These are phyloP conservation scores for Citrus unshiu DNA, from an alignment of 345 rosid species.

Conservation along the genomic window DNA sequence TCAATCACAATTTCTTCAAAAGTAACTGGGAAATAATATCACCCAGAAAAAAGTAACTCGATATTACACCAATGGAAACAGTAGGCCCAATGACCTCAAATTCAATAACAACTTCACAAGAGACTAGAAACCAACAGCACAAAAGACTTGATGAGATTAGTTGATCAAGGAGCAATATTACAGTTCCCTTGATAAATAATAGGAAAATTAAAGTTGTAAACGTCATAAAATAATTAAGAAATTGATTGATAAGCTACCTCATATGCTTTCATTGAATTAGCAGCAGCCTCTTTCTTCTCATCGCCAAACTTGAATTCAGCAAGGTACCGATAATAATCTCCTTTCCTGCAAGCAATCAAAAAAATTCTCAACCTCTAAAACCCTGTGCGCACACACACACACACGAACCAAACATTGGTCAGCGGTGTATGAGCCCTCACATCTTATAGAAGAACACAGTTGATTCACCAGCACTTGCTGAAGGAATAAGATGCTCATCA, in stretches of 20 bases:
- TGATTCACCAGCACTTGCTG: conserved; percentile 34
- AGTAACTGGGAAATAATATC: not conserved
- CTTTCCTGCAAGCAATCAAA: conserved; percentile 38
- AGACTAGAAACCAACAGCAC: not conserved
- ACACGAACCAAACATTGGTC: not conserved
- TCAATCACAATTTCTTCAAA: not conserved
- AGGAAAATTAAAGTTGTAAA: not conserved
- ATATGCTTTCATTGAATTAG: conserved; percentile 44
- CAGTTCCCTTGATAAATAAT: not conserved
- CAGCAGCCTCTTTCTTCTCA: conserved; percentile 46
- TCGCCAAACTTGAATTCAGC: conserved; percentile 48
- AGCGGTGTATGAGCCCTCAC: conserved; percentile 9
- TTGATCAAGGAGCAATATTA: not conserved
- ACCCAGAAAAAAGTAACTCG: not conserved
- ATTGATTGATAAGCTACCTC: conserved; percentile 28
- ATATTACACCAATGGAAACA: not conserved
- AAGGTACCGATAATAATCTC: conserved; percentile 56
- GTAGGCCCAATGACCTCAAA: not conserved
- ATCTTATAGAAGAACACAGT: conserved; percentile 36
- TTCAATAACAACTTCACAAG: not conserved
- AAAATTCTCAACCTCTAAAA: not conserved
- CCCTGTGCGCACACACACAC: not conserved
- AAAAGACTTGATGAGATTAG: not conserved
- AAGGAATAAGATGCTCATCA: conserved; percentile 37
- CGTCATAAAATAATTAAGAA: not conserved